Conservation (phyloP, 345 rosid species). For the Salix viminalis region DNA sequence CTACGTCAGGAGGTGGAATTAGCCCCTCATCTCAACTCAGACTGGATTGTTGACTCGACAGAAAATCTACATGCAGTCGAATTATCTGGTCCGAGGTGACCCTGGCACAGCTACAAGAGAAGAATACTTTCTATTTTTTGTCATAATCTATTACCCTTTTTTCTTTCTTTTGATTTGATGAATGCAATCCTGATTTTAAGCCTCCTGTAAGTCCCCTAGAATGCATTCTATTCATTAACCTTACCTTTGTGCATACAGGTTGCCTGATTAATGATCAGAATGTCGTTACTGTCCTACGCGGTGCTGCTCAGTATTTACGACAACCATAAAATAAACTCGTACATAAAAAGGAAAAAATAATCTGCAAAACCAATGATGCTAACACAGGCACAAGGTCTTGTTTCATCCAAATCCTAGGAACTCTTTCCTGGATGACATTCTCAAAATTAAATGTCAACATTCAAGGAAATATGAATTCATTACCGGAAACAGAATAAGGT, state of each 20-base stretch:
- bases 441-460: neutral
- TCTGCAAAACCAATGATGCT: too few relatives aligned
- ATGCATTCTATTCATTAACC: constrained; percentile 47
- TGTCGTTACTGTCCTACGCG: too few relatives aligned
- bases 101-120: constrained; percentile 24
- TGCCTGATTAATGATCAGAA: neutral
- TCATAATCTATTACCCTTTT: neutral
- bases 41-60: constrained; percentile 89
- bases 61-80: constrained; percentile 89
- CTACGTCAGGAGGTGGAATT: constrained; percentile 79
- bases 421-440: too few relatives aligned
- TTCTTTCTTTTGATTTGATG: constrained; percentile 10
- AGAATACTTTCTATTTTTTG: constrained; percentile 22
- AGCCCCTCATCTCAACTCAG: constrained; percentile 63
- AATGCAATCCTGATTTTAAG: constrained; percentile 24
- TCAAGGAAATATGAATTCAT: neutral
- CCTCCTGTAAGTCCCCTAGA: constrained; percentile 30
- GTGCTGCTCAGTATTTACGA: neutral
- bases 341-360: neutral
- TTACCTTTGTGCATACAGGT: constrained; percentile 49
- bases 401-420: neutral
- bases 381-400: neutral
- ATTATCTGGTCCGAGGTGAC: constrained; percentile 92
- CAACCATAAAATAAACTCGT: neutral
- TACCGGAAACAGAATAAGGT: neutral